phyloP scores from a whole-genome alignment of 345 rosid genomes.

The Lepidium africanum region DNA sequence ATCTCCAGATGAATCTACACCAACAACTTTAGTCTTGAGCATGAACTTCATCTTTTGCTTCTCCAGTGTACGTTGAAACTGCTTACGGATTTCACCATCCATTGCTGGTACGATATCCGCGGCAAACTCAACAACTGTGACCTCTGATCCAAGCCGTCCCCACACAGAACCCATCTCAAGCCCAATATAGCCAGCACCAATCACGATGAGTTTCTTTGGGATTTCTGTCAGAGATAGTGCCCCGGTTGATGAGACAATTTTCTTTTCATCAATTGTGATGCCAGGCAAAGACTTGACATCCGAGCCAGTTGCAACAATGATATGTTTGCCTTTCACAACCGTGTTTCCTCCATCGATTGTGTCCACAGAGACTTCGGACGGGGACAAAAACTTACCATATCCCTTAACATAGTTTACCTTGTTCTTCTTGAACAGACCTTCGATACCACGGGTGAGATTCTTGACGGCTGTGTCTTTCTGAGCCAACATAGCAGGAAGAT shows the following conservation, averaged over 20 bases:
- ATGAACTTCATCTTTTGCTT: constrained; percentile 98
- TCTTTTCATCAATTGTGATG: constrained; percentile 85
- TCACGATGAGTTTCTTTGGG: constrained; percentile 91
- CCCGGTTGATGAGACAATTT: constrained; percentile 93
- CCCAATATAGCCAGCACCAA: constrained; percentile 99
- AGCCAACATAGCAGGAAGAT: constrained; percentile 90
- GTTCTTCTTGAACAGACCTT: constrained; percentile 97
- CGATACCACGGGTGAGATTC: constrained; percentile 80
- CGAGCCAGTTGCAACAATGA: constrained; percentile 89
- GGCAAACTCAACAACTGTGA: constrained; percentile 97
- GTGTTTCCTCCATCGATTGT: constrained; percentile 67
- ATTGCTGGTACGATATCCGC: constrained; percentile 84
- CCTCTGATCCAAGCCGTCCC: constrained; percentile 92
- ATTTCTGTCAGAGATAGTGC: constrained; percentile 67
- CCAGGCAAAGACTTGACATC: constrained; percentile 97
- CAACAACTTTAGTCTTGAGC: constrained; percentile 95
- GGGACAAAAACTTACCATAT: constrained; percentile 81
- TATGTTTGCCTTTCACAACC: constrained; percentile 82
- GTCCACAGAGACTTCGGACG: constrained; percentile 87
- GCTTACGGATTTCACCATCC: constrained; percentile 96
- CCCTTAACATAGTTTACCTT: constrained; percentile 95
- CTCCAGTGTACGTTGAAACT: constrained; percentile 87
- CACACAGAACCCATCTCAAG: constrained; percentile 99
- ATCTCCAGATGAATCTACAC: constrained; percentile 69
- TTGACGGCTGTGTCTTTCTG: constrained; percentile 95